Conservation (phyloP, 1,284 basidiomycete species). For the Fomes fomentarius region DNA sequence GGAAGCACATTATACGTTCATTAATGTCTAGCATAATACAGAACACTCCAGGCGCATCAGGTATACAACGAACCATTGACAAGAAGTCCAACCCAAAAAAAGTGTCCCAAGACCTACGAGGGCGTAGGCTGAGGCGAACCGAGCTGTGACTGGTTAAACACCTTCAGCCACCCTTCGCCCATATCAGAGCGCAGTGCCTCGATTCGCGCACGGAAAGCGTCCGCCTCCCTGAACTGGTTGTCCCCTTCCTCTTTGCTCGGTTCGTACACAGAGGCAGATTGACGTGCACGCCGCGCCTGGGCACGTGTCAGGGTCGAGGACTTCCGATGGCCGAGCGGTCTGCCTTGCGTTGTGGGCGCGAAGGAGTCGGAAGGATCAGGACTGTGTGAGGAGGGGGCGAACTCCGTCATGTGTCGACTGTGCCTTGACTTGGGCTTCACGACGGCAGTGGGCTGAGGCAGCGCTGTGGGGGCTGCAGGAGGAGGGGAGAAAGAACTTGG, state of each 20-base stretch:
- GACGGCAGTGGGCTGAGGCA: slow-evolving; percentile 13
- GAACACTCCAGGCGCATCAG: slow-evolving; percentile 19
- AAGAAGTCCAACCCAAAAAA: slow-evolving; percentile 12
- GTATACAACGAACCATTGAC: slow-evolving; percentile 10
- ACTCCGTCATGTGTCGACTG: slow-evolving; percentile 54
- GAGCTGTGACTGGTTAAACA: slow-evolving; percentile 69
- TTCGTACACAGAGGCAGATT: slow-evolving; percentile 67
- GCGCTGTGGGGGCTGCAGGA: slow-evolving; percentile 11
- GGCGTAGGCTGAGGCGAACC: slow-evolving; percentile 31
- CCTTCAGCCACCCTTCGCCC: slow-evolving; percentile 86
- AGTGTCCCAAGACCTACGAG: slow-evolving; percentile 4
- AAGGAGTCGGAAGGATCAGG: slow-evolving; percentile 14
- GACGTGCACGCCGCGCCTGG: slow-evolving; percentile 50
- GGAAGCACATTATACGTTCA: background rate
- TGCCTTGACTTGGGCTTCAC: slow-evolving; percentile 32
- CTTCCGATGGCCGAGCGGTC: slow-evolving; percentile 21
- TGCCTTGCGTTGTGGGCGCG: slow-evolving; percentile 9
- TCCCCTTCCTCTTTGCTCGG: slow-evolving; percentile 39
- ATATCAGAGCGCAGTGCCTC: slow-evolving; percentile 84
- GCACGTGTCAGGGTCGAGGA: slow-evolving; percentile 39
- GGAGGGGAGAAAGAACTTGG: slow-evolving; percentile 7
- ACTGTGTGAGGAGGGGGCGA: slow-evolving; percentile 28
- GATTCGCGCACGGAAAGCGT: slow-evolving; percentile 75
- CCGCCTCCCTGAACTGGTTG: slow-evolving; percentile 53
- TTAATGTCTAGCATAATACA: slow-evolving; percentile 20